Percentiles rank a stretch among this genome's conserved stretches.
These are phyloP conservation scores for Allium sativum DNA, from an alignment of 106 monocot genomes.

Conservation along the genomic window DNA sequence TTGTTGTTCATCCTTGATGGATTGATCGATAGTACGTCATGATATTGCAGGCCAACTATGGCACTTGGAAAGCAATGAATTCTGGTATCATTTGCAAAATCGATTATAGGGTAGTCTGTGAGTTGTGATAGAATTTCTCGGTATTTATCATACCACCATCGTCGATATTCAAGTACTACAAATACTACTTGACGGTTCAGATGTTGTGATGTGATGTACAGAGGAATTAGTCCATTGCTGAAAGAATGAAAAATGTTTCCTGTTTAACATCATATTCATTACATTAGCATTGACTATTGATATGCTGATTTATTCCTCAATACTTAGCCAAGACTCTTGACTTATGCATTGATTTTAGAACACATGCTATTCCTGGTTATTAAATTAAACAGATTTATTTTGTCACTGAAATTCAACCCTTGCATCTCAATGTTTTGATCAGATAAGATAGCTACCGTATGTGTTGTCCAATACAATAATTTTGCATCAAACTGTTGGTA, in stretches of 20 bases:
- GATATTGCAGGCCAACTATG: constrained; percentile 15
- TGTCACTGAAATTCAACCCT: too few species aligned
- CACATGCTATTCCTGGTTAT: too few species aligned
- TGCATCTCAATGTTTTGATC: too few species aligned
- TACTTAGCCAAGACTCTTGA: too few species aligned
- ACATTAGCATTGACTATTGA: too few species aligned
- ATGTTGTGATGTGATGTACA: constrained; percentile 45
- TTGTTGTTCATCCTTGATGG: constrained; percentile 10
- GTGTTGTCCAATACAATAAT: too few species aligned
- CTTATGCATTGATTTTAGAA: too few species aligned
- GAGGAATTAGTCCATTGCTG: constrained; percentile 50
- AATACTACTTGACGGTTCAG: constrained; percentile 30
- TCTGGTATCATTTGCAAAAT: constrained; percentile 29
- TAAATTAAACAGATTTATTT: too few species aligned
- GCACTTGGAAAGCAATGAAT: constrained; percentile 50
- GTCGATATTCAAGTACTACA: constrained; percentile 37
- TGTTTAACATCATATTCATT: not conserved
- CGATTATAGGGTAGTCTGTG: constrained; percentile 30
- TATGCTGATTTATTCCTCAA: too few species aligned
- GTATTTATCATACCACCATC: constrained; percentile 61
- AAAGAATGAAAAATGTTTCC: constrained; percentile 66
- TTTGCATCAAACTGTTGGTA: too few species aligned
- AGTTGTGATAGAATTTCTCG: constrained; percentile 27
- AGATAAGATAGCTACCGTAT: too few species aligned
- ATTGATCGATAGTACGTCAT: constrained; percentile 36